Conservation (phyloP, 2,329 filamentous ascomycete genomes). For the Pleoardoris graminearum region DNA sequence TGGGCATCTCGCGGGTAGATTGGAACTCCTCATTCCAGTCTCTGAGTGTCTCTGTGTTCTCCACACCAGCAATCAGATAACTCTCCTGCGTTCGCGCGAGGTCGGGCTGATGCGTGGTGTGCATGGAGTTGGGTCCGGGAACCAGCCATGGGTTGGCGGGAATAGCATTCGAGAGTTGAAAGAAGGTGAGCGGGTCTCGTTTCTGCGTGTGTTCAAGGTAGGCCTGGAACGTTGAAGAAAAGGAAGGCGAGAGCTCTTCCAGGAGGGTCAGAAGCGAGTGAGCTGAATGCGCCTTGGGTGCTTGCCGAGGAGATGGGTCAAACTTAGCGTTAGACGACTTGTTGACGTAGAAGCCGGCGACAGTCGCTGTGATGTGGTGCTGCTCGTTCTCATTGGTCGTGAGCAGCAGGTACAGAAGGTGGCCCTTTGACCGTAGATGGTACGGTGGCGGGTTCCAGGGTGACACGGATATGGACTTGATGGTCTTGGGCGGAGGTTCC, state of each 20-base stretch:
- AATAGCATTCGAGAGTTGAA: slow-evolving; percentile 93
- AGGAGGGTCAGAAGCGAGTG: slow-evolving; percentile 88
- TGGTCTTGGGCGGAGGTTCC: slow-evolving; percentile 77
- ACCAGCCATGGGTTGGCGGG: slow-evolving; percentile 93
- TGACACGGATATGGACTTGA: slow-evolving; percentile 86
- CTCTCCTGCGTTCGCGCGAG: slow-evolving; percentile 90
- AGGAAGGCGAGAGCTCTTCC: slow-evolving; percentile 78
- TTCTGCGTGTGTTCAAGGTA: slow-evolving; percentile 83
- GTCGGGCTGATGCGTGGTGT: slow-evolving; percentile 76
- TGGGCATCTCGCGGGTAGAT: slow-evolving; percentile 90
- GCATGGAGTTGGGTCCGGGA: slow-evolving; percentile 64
- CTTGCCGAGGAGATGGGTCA: slow-evolving; percentile 78
- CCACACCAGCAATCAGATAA: slow-evolving; percentile 84
- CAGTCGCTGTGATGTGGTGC: slow-evolving; percentile 88
- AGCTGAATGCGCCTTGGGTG: slow-evolving; percentile 75
- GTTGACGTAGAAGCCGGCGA: slow-evolving; percentile 96
- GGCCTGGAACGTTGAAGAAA: slow-evolving; percentile 72
- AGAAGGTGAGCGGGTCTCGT: slow-evolving; percentile 86
- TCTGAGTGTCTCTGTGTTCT: slow-evolving; percentile 89
- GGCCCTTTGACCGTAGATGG: slow-evolving; percentile 85
- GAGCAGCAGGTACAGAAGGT: slow-evolving; percentile 85
- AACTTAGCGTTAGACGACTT: slow-evolving; percentile 95
- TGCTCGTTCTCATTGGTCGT: slow-evolving; percentile 95
- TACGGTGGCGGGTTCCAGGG: slow-evolving; percentile 97
- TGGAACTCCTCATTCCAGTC: slow-evolving; percentile 99